phyloP scores from a whole-genome alignment of 495 filamentous ascomycete genomes.

The Xylaria venustula region DNA sequence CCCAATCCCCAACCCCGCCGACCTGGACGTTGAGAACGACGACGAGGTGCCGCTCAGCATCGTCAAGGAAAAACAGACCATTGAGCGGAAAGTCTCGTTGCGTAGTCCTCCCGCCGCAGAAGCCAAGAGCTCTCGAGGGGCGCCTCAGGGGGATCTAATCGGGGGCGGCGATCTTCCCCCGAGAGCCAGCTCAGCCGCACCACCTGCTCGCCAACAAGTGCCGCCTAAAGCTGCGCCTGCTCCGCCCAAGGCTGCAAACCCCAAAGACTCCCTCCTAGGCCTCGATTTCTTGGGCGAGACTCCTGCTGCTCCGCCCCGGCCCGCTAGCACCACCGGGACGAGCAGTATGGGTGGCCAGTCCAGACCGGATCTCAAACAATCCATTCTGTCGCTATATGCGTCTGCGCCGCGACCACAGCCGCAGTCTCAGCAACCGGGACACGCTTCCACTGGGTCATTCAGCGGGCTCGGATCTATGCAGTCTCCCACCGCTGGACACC shows the following conservation, averaged over 20 bases:
- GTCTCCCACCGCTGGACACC: constrained; percentile 46
- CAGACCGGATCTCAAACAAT: constrained; percentile 92
- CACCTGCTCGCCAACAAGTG: constrained; percentile 61
- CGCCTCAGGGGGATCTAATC: constrained; percentile 51
- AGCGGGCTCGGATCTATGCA: constrained; percentile 67
- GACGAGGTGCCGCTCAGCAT: constrained; percentile 69
- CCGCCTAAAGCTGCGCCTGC: constrained; percentile 64
- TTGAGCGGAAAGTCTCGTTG: constrained; percentile 47
- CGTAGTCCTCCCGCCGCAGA: constrained; percentile 42
- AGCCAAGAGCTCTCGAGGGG: constrained; percentile 27
- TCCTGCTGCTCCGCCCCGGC: constrained; percentile 63
- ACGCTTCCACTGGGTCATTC: constrained; percentile 38
- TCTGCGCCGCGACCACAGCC: constrained; percentile 71
- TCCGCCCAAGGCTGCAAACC: constrained; percentile 50
- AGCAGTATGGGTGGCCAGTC: constrained; percentile 61
- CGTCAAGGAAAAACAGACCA: constrained; percentile 56
- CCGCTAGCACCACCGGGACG: constrained; percentile 68
- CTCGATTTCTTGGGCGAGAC: constrained; percentile 86
- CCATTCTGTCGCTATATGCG: constrained; percentile 92
- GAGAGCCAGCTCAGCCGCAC: constrained; percentile 57
- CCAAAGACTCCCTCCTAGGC: constrained; percentile 86
- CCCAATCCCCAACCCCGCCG: constrained; percentile 83
- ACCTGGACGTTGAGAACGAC: constrained; percentile 79
- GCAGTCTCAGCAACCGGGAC: constrained; percentile 54
- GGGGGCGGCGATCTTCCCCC: constrained; percentile 45